A percentile compares a stretch with the other conserved stretches of the same genome.
Evolutionary conservation across 345 rosid species (phyloP).

Genomic region (Lumnitzera racemosa): DNA sequence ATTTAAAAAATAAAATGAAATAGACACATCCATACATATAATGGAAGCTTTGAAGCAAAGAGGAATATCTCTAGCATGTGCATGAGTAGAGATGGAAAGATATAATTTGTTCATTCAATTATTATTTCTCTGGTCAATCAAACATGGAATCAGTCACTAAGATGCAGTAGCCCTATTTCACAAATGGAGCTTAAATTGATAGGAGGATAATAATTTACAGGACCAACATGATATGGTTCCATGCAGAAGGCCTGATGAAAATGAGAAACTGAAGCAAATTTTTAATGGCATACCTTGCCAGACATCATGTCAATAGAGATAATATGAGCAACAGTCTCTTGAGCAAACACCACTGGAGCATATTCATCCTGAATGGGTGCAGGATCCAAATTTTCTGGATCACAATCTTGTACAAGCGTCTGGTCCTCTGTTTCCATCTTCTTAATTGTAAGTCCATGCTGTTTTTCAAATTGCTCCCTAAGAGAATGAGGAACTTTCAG

Average conservation of each 20-base stretch:
- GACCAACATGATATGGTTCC: neutral
- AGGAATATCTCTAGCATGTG: neutral
- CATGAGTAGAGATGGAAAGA: too few species aligned
- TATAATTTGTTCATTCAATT: too few species aligned
- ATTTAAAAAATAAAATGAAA: neutral
- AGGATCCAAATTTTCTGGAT: constrained; percentile 73
- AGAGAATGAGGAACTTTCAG: constrained; percentile 77
- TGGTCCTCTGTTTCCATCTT: constrained; percentile 92
- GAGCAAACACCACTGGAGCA: constrained; percentile 90
- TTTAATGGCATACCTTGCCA: constrained; percentile 55
- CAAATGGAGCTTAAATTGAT: too few species aligned
- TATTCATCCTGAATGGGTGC: constrained; percentile 94
- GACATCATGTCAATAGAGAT: constrained; percentile 99
- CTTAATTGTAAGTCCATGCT: constrained; percentile 73
- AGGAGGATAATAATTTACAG: neutral
- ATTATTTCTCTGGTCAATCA: too few species aligned
- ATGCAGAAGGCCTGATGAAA: neutral
- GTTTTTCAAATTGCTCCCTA: constrained; percentile 78
- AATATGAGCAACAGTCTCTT: constrained; percentile 92
- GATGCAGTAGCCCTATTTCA: too few species aligned
- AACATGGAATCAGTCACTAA: too few species aligned
- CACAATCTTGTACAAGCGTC: constrained; percentile 76
- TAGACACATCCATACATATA: neutral
- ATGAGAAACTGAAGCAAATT: neutral
- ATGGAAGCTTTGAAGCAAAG: neutral